These are phyloP conservation scores for Suillus cothurnatus DNA, from an alignment of 768 basidiomycete species.

Conservation along the genomic window DNA sequence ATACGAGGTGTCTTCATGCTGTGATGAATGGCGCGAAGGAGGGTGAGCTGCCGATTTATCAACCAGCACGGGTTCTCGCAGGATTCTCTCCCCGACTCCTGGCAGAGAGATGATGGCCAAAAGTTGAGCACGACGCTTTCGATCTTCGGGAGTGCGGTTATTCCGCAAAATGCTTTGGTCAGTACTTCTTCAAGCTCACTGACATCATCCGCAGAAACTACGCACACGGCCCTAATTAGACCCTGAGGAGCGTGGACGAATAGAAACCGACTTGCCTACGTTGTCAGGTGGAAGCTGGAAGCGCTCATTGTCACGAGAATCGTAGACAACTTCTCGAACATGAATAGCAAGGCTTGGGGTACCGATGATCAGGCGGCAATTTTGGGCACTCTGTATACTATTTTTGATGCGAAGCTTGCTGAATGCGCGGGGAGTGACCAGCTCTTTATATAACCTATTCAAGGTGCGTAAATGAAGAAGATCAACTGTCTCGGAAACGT, in stretches of 20 bases:
- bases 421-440: constrained; percentile 29
- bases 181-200: constrained; percentile 34
- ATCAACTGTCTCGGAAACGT: constrained; percentile 23
- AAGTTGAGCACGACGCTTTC: constrained; percentile 31
- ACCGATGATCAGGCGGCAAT: constrained; percentile 22
- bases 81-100: constrained; percentile 20
- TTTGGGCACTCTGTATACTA: constrained; percentile 29
- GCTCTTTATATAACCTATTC: constrained; percentile 25
- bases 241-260: too few relatives aligned
- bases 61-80: constrained; percentile 34
- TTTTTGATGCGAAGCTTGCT: constrained; percentile 26
- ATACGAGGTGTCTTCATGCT: constrained; percentile 23
- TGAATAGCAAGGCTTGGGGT: constrained; percentile 23
- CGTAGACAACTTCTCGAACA: constrained; percentile 31
- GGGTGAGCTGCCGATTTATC: constrained; percentile 28
- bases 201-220: constrained; percentile 28
- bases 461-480: constrained; percentile 30
- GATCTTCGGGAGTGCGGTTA: constrained; percentile 23
- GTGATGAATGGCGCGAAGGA: constrained; percentile 28
- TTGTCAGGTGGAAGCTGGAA: constrained; percentile 26
- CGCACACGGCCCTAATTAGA: constrained; percentile 2
- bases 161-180: constrained; percentile 25
- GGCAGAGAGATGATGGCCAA: constrained; percentile 32
- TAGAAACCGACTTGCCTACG: constrained; percentile 9
- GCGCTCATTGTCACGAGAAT: constrained; percentile 26